Conservation (phyloP, 2,329 filamentous ascomycete genomes). For the Paecilomyces sp. region DNA sequence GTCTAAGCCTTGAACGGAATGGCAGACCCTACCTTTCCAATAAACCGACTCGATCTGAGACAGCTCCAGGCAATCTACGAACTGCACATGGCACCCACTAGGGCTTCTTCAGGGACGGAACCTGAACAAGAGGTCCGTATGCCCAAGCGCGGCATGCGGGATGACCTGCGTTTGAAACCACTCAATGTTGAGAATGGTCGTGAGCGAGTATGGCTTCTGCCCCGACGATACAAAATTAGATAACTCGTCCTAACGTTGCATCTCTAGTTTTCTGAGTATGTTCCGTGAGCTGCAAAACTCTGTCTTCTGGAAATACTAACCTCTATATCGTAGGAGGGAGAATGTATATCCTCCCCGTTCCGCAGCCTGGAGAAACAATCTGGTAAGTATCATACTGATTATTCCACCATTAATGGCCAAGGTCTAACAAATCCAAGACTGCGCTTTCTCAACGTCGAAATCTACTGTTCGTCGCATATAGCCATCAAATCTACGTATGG, state of each 20-base stretch:
- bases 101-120: slow-evolving; percentile 16
- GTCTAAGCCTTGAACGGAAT: neutral
- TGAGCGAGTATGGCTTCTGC: slow-evolving; percentile 25
- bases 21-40: neutral
- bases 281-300: slow-evolving; percentile 3
- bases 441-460: slow-evolving; percentile 42
- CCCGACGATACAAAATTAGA: neutral
- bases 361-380: slow-evolving; percentile 37
- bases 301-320: slow-evolving; percentile 4
- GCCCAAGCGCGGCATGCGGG: slow-evolving; percentile 8
- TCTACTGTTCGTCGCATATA: slow-evolving; percentile 38
- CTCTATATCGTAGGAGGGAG: slow-evolving; percentile 14
- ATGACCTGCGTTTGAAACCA: slow-evolving; percentile 19
- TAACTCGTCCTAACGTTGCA: neutral
- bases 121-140: slow-evolving; percentile 6
- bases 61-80: neutral
- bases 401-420: neutral
- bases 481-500: slow-evolving; percentile 37
- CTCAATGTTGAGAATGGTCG: slow-evolving; percentile 25
- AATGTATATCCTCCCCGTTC: slow-evolving; percentile 21
- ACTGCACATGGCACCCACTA: neutral
- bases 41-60: neutral
- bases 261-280: slow-evolving; percentile 19
- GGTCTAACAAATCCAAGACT: slow-evolving; percentile 16
- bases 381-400: slow-evolving; percentile 22